A percentile compares a stretch with the other conserved stretches of the same genome.
These are phyloP conservation scores for Sambucus nigra DNA, from an alignment of 129 eudicot genomes.

Conservation along the genomic window DNA sequence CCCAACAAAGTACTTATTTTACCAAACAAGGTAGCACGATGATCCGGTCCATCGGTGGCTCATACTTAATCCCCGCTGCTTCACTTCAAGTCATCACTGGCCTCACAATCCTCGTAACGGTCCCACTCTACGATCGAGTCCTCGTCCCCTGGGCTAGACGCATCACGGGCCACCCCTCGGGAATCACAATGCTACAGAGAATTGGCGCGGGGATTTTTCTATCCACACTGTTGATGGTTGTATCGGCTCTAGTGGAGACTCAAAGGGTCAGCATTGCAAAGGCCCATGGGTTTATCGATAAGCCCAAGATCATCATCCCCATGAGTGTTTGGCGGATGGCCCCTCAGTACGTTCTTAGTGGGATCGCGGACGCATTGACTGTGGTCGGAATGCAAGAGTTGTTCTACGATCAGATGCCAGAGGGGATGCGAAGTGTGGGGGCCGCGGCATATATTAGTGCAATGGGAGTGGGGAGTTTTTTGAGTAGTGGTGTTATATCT, in stretches of 20 bases:
- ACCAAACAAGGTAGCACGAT: slow-evolving; percentile 55
- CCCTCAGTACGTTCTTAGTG: slow-evolving; percentile 33
- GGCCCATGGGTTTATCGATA: slow-evolving; percentile 23
- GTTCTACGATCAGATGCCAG: slow-evolving; percentile 52
- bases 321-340: slow-evolving; percentile 46
- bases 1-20: slow-evolving; percentile 52
- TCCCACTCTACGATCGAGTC: slow-evolving; percentile 37
- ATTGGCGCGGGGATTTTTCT: slow-evolving; percentile 41
- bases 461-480: slow-evolving; percentile 39
- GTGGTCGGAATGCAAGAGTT: slow-evolving; percentile 51
- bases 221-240: slow-evolving; percentile 32
- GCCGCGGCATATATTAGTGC: slow-evolving; percentile 35
- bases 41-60: slow-evolving; percentile 15
- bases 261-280: slow-evolving; percentile 27
- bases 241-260: slow-evolving; percentile 42
- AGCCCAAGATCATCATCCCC: slow-evolving; percentile 15
- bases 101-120: slow-evolving; percentile 32
- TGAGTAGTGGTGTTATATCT: slow-evolving; percentile 28
- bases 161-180: slow-evolving; percentile 35
- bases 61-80: slow-evolving; percentile 35
- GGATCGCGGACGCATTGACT: slow-evolving; percentile 35
- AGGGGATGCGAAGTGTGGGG: slow-evolving; percentile 46
- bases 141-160: slow-evolving; percentile 37
- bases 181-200: slow-evolving; percentile 55
- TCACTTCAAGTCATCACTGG: slow-evolving; percentile 47